These are phyloP conservation scores for Diversispora eburnea DNA, from an alignment of 192 early-diverging fungal genomes.

Conservation along the genomic window DNA sequence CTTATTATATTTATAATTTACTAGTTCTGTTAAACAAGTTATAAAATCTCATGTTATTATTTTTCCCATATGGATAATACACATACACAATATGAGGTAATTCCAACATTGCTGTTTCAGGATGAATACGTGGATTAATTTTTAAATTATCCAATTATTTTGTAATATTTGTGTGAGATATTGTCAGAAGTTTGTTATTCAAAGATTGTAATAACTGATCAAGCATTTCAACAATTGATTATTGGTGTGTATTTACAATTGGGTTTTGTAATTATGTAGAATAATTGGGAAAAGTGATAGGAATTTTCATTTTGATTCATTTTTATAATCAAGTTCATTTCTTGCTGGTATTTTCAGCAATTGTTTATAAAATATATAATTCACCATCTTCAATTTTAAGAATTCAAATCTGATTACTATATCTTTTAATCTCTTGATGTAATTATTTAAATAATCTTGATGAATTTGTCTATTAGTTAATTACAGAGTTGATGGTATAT, in stretches of 20 bases:
- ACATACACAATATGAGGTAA: no score
- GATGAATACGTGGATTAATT: no score
- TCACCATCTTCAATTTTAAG: not conserved
- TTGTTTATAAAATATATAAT: slow-evolving; percentile 6
- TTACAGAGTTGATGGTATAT: not conserved
- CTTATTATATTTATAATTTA: no score
- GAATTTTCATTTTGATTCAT: not conserved
- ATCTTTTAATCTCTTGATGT: not conserved
- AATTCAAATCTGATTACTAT: not conserved
- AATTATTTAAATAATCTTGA: not conserved
- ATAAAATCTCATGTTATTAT: no score
- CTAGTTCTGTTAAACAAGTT: no score
- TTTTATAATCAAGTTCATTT: not conserved
- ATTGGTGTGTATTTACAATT: no score
- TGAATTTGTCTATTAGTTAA: no score
- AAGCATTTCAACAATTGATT: not conserved
- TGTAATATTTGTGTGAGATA: not conserved
- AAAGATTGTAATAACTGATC: not conserved
- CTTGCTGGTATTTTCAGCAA: not conserved
- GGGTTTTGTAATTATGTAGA: no score
- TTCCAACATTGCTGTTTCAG: no score
- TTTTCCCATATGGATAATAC: no score
- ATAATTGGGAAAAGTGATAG: not conserved
- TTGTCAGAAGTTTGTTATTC: not conserved
- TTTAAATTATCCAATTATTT: slow-evolving; percentile 3